These are phyloP conservation scores for Coemansia sp. DNA, from an alignment of 192 early-diverging fungal species.

Conservation along the genomic window DNA sequence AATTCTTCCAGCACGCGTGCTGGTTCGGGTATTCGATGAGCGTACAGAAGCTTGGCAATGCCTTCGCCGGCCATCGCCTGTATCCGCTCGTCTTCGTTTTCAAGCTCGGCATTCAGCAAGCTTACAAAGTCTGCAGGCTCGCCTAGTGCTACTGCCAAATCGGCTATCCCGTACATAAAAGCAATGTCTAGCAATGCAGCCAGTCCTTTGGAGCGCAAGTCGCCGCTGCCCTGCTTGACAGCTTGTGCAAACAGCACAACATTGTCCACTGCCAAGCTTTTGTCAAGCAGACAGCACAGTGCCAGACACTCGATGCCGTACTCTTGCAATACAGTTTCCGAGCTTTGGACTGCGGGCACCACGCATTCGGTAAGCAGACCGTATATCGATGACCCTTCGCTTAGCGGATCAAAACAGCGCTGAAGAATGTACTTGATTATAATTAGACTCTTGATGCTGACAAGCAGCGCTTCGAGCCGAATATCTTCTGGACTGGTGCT, in stretches of 20 bases:
- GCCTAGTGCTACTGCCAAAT: conserved; percentile 46
- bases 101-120: conserved; percentile 57
- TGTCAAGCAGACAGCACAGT: conserved; percentile 73
- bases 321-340: conserved; percentile 67
- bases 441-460: conserved; percentile 63
- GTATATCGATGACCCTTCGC: conserved; percentile 70
- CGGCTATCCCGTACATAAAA: conserved; percentile 51
- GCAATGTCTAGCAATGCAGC: conserved; percentile 60
- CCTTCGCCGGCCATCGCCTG: conserved; percentile 78
- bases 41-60: conserved; percentile 67
- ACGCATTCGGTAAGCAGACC: conserved; percentile 71
- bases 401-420: conserved; percentile 64
- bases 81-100: conserved; percentile 56
- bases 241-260: conserved; percentile 68
- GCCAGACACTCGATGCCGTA: conserved; percentile 81
- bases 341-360: conserved; percentile 67
- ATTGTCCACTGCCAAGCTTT: conserved; percentile 70
- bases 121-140: conserved; percentile 48
- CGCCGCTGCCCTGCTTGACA: conserved; percentile 46
- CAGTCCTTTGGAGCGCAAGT: conserved; percentile 65
- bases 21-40: conserved; percentile 52
- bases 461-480: conserved; percentile 54
- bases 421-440: conserved; percentile 70
- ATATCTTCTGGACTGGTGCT: conserved; percentile 33
- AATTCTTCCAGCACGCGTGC: conserved; percentile 61